A percentile compares a stretch with the other conserved stretches of the same genome.
Conservation (phyloP, 176 grass and related monocot species). For the Lolium perenne region DNA sequence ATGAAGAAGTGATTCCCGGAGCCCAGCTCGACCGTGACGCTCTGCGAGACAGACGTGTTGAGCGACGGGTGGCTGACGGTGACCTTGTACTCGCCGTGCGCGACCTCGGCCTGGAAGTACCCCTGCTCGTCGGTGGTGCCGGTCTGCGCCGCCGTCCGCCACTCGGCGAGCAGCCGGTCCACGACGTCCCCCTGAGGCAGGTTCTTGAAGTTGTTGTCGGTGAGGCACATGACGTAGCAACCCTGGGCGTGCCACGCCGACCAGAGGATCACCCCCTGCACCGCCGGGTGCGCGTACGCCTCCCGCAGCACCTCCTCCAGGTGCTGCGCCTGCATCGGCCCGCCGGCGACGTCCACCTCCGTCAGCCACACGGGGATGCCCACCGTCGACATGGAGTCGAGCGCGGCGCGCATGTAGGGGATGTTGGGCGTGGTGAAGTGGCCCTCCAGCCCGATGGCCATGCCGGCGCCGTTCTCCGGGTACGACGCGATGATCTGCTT, state of each 20-base stretch:
- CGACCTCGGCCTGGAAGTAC: constrained; percentile 52
- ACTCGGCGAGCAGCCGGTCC: constrained; percentile 74
- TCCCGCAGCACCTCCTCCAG: constrained; percentile 85
- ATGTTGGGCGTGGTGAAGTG: constrained; percentile 80
- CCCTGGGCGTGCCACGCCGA: constrained; percentile 64
- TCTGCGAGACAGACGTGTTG: constrained; percentile 55
- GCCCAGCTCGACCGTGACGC: constrained; percentile 61
- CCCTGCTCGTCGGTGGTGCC: constrained; percentile 61
- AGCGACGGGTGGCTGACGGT: constrained; percentile 57
- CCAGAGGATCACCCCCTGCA: constrained; percentile 89
- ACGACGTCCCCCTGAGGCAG: constrained; percentile 69
- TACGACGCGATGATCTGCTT: constrained; percentile 42
- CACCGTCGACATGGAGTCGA: constrained; percentile 61
- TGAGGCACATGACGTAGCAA: constrained; percentile 90
- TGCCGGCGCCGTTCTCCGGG: constrained; percentile 41
- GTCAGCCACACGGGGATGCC: constrained; percentile 89
- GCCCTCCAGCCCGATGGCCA: constrained; percentile 80
- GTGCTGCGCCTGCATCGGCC: constrained; percentile 49
- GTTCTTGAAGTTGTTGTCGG: constrained; percentile 82
- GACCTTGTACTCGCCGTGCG: constrained; percentile 74
- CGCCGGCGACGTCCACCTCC: constrained; percentile 69
- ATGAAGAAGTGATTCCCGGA: constrained; percentile 47
- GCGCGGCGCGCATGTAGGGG: constrained; percentile 73
- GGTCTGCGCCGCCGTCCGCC: constrained; percentile 44
- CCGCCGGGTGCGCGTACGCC: constrained; percentile 88